Percentiles rank a stretch among this genome's conserved stretches.
Conservation (phyloP, 352 stramenopile species). For the Phytophthora aleatoria region DNA sequence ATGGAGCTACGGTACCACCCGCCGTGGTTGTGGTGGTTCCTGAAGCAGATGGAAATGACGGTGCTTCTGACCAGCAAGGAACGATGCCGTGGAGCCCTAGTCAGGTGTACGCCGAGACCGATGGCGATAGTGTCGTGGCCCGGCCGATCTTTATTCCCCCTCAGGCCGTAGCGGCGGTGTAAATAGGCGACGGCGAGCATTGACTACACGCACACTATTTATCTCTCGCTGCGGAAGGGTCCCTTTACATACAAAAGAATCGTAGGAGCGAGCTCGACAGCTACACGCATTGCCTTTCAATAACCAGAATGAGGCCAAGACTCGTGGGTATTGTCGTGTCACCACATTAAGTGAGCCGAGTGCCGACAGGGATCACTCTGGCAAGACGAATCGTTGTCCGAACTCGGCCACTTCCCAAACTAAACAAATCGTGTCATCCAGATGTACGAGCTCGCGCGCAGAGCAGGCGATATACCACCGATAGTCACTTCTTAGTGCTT, state of each 20-base stretch:
- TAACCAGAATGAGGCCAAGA: neutral
- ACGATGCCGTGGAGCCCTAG: constrained; percentile 3
- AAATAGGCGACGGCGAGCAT: neutral
- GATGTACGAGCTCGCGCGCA: neutral
- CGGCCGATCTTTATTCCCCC: constrained; percentile 17
- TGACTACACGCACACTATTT: neutral
- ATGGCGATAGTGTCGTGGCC: constrained; percentile 9
- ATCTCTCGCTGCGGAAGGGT: neutral
- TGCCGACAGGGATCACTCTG: neutral
- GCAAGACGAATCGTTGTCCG: neutral
- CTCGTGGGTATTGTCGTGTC: no score
- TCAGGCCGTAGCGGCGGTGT: constrained; percentile 18
- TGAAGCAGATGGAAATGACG: constrained; percentile 3
- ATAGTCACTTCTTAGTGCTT: neutral
- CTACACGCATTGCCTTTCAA: neutral
- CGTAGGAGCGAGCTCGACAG: neutral
- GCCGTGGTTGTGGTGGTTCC: constrained; percentile 28
- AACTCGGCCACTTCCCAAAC: neutral
- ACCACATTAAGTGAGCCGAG: no score
- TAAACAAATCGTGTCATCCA: neutral
- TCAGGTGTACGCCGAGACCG: constrained; percentile 5
- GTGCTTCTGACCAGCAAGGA: neutral
- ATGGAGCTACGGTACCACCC: constrained; percentile 3
- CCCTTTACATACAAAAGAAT: neutral
- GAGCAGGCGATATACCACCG: neutral